phyloP scores from a whole-genome alignment of 352 stramenopile species.

The Globisporangium alternatum region DNA sequence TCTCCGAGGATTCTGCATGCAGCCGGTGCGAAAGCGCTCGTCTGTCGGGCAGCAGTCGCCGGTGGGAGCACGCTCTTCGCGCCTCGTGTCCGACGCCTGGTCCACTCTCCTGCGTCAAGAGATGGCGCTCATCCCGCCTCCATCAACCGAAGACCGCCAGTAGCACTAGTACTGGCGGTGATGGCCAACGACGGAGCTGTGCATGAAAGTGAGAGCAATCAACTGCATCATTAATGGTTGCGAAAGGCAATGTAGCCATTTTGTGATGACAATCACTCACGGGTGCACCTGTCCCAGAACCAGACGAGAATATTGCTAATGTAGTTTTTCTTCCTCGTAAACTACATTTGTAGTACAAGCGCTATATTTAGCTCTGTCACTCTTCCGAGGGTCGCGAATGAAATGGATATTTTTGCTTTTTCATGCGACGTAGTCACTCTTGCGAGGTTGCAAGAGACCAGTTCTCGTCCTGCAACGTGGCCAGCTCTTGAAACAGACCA shows the following conservation, averaged over 20 bases:
- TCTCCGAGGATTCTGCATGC: conserved; percentile 31
- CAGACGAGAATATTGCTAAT: background rate
- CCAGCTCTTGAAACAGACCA: background rate
- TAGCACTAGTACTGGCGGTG: background rate
- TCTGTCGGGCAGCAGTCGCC: conserved; percentile 8
- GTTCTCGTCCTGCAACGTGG: conserved; percentile 1
- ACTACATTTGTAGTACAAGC: background rate
- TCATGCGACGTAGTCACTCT: too few species aligned
- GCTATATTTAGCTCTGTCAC: background rate
- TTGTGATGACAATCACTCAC: background rate
- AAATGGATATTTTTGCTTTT: too few species aligned
- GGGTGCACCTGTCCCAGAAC: background rate
- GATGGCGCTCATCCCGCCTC: background rate
- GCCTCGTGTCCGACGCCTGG: conserved; percentile 30
- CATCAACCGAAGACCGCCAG: background rate
- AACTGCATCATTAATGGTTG: background rate
- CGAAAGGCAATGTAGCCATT: background rate
- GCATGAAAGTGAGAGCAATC: background rate
- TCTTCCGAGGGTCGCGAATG: too few species aligned
- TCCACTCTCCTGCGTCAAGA: conserved; percentile 36
- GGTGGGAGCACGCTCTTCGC: conserved; percentile 12
- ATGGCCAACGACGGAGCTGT: background rate
- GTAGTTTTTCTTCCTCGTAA: background rate
- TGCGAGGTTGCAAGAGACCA: background rate
- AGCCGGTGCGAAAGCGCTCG: conserved; percentile 18